Conservation (phyloP, 1,284 basidiomycete genomes). For the Clitocybe nebularis region DNA sequence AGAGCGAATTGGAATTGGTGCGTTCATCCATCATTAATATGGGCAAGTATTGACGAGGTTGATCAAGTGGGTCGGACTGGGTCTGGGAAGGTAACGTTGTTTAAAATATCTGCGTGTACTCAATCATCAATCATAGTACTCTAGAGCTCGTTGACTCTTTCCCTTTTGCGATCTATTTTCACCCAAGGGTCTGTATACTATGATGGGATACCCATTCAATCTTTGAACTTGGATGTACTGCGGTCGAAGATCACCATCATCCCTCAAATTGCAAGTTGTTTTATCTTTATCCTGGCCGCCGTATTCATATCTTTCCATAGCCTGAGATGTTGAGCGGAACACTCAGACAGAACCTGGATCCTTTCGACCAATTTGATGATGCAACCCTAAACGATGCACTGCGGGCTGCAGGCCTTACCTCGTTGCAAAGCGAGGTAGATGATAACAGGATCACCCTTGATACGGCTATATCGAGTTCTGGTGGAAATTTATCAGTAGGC, state of each 20-base stretch:
- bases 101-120: too few relatives aligned
- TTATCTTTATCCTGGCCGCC: conserved; percentile 23
- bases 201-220: conserved; percentile 39
- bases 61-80: conserved; percentile 73
- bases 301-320: conserved; percentile 27
- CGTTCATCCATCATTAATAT: too few relatives aligned
- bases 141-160: conserved; percentile 45
- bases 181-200: conserved; percentile 53
- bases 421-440: conserved; percentile 44
- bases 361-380: conserved; percentile 69
- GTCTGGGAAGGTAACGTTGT: too few relatives aligned
- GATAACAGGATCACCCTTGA: conserved; percentile 47
- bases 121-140: too few relatives aligned
- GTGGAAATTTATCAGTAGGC: conserved; percentile 65
- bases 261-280: conserved; percentile 35
- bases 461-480: conserved; percentile 48
- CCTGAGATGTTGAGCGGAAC: conserved; percentile 63
- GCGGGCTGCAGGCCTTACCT: conserved; percentile 47
- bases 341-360: conserved; percentile 59
- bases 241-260: conserved; percentile 60
- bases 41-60: too few relatives aligned
- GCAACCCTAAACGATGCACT: conserved; percentile 51
- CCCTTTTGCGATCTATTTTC: conserved; percentile 49
- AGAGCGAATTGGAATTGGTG: conserved; percentile 59
- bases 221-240: conserved; percentile 60